Evolutionary conservation across 2,329 filamentous ascomycete genomes (phyloP).

Genomic region (Penicillium concentricum): DNA sequence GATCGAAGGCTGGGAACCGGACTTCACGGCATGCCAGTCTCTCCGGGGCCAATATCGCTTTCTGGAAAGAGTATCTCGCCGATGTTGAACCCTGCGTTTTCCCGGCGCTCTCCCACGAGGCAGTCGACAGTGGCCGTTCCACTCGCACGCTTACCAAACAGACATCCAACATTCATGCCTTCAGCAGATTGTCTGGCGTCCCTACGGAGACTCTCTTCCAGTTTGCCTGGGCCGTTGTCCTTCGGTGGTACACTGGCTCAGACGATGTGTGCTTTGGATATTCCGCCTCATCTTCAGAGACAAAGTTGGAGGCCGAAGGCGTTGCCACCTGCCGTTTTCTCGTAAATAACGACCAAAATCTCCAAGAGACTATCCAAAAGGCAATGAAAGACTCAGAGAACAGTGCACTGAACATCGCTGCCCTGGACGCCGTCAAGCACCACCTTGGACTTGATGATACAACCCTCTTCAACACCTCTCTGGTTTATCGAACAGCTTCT

Average conservation of each 20-base stretch:
- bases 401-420: conserved; percentile 19
- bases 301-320: conserved; percentile 26
- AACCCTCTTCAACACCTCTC: conserved; percentile 33
- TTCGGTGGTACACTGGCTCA: conserved; percentile 44
- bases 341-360: conserved; percentile 24
- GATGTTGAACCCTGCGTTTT: conserved; percentile 50
- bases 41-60: conserved; percentile 36
- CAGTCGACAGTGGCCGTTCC: conserved; percentile 4
- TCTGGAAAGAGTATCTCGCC: conserved; percentile 48
- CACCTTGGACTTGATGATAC: conserved; percentile 26
- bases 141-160: conserved; percentile 22
- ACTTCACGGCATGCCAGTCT: conserved; percentile 8
- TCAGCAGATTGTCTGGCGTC: conserved; percentile 22
- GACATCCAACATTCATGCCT: conserved; percentile 22
- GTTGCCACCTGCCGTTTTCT: conserved; percentile 25
- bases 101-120: conserved; percentile 29
- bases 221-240: conserved; percentile 46
- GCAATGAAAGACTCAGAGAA: conserved; percentile 21
- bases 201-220: conserved; percentile 33
- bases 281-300: conserved; percentile 37
- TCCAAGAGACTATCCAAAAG: conserved; percentile 23
- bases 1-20: conserved; percentile 11
- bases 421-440: conserved; percentile 26
- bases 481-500: conserved; percentile 21
- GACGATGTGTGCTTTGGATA: conserved; percentile 50